Base-by-base conservation (phyloP, 129 eudicot genomes). In the Lactuca saligna region DNA sequence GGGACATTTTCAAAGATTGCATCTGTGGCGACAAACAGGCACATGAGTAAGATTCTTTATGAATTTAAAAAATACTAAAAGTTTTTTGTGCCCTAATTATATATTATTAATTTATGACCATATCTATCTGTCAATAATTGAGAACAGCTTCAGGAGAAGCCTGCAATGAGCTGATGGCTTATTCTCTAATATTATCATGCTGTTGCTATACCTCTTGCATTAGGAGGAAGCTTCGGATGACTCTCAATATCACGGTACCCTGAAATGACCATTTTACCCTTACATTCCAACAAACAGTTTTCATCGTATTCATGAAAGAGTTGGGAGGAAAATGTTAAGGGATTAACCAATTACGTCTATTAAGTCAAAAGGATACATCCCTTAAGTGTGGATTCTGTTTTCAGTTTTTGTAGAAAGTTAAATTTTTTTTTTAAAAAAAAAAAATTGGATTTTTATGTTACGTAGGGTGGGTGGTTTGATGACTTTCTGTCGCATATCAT, bases 401-500 rank as follows among this genome's bases (percentile, higher is more conserved):
- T 58, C 51, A 46, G 42, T 16, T 29, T 20, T 13, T n/a, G 12
- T 25, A 25, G 29, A 25, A 25, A 25, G 29, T 25, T 25, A 0
- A 25, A 20, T 20, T 20, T 25, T 0, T 25, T 32, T 12, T 14
- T 46, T 46, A 7, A 9, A 46, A 46, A 7, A 20, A 20, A 20
- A 20, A 20, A 20, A 20, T 46, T 46, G 14, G 51, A 46, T 46
- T 3, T n/a, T 64, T 8, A n/a, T 20, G n/a, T 48, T 20, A 1
- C 55, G 25, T 74, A 90, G 95, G 95, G 95, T 68, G 95, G 97
- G 39, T 70, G 61, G 34, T 80, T 71, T 68, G 97, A 85, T 50
- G 97, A 91, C 76, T 91, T 84, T 51, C 96, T 91, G 31, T 88
- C 96, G 11, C 97, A 90, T 71, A 48, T 84, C 6, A 87, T 90